Conservation (phyloP, 495 filamentous ascomycete species). For the Trichoderma reesei region DNA sequence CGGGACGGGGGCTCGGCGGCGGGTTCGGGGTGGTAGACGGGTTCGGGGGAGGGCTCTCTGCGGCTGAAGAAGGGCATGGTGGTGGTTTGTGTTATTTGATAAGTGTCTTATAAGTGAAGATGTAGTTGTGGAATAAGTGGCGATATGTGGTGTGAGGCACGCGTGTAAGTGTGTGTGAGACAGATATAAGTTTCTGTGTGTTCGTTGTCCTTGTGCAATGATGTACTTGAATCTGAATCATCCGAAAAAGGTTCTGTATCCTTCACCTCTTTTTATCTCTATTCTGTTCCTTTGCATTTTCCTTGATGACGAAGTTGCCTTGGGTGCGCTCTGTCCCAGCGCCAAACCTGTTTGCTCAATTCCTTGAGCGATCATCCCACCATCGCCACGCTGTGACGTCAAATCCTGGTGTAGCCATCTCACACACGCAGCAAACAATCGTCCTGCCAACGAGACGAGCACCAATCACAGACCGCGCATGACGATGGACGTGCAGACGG, state of each 20-base stretch:
- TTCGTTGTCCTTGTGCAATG: neutral
- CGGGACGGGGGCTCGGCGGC: slow-evolving; percentile 22
- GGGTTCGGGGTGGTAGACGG: slow-evolving; percentile 24
- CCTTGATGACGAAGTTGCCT: neutral
- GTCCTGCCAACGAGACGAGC: neutral
- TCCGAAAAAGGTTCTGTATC: no score
- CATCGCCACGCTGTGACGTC: slow-evolving; percentile 3
- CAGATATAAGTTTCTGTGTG: neutral
- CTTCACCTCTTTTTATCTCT: neutral
- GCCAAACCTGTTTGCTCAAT: neutral
- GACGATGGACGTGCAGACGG: neutral
- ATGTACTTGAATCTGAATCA: no score
- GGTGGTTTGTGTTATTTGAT: neutral
- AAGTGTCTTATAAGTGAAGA: neutral
- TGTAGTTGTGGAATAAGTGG: neutral
- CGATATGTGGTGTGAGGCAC: neutral
- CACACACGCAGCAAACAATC: neutral
- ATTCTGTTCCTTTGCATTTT: neutral
- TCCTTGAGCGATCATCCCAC: slow-evolving; percentile 1
- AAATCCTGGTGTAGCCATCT: slow-evolving; percentile 3
- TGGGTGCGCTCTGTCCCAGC: neutral
- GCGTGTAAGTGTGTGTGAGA: neutral
- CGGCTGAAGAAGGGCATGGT: slow-evolving; percentile 41
- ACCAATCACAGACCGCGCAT: neutral
- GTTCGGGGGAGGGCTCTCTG: slow-evolving; percentile 25